A percentile compares a stretch with the other conserved stretches of the same genome.
phyloP scores from a whole-genome alignment of 257 asterid genomes.

The Solanum pinnatisectum region DNA sequence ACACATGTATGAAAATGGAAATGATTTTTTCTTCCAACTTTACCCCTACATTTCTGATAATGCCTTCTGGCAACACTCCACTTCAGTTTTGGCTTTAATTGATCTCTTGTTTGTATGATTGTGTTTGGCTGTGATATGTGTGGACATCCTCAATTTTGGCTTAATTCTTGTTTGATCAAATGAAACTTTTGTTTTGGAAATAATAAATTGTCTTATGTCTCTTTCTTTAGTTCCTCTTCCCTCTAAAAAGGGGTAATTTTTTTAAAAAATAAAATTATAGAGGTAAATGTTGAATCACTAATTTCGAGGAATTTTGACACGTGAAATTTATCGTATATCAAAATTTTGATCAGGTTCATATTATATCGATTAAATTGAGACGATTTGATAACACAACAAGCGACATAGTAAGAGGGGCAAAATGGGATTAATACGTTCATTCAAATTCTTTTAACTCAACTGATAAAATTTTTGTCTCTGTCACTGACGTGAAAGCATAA shows the following conservation, averaged over 20 bases:
- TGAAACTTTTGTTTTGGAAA: background rate
- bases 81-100: background rate
- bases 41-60: background rate
- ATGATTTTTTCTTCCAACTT: background rate
- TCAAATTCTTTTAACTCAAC: no score
- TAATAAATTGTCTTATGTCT: background rate
- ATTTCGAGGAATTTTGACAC: background rate
- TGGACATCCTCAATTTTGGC: background rate
- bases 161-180: background rate
- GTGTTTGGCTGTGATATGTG: background rate
- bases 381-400: no score
- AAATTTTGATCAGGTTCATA: background rate
- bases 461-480: accelerated
- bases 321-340: background rate
- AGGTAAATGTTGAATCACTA: background rate
- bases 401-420: no score
- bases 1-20: background rate
- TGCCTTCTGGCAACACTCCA: background rate
- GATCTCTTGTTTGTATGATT: background rate
- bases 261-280: background rate
- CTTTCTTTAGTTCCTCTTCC: background rate
- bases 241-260: background rate
- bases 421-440: no score
- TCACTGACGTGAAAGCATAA: background rate
- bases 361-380: background rate